Conservation (phyloP, 768 basidiomycete genomes). For the Podaxis sp. region DNA sequence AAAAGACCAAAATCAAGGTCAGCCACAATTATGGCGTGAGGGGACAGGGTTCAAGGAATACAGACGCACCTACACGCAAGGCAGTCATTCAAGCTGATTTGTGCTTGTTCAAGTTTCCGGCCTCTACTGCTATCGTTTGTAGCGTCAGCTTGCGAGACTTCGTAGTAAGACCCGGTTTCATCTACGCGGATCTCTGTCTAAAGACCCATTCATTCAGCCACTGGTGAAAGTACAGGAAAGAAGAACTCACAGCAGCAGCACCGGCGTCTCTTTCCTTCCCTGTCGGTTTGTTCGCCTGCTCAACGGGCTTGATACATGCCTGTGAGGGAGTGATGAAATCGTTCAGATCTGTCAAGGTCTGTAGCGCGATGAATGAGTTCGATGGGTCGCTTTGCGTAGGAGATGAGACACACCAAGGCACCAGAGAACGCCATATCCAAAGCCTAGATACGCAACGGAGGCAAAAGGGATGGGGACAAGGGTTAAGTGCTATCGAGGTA, state of each 20-base stretch:
- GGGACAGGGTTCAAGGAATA: background rate
- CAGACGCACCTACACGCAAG: constrained; percentile 88
- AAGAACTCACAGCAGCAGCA: constrained; percentile 35
- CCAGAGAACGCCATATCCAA: constrained; percentile 82
- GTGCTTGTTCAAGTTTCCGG: constrained; percentile 85
- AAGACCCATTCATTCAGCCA: background rate
- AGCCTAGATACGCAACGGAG: background rate
- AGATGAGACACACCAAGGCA: constrained; percentile 60
- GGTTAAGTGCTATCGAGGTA: background rate
- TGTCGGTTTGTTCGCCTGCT: constrained; percentile 37
- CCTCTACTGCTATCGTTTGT: constrained; percentile 16
- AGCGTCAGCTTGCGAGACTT: constrained; percentile 45
- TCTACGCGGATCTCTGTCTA: constrained; percentile 95
- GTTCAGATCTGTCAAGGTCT: constrained; percentile 93
- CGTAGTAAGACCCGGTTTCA: constrained; percentile 82
- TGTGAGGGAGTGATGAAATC: constrained; percentile 97
- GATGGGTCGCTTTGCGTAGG: constrained; percentile 6
- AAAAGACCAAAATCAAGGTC: background rate
- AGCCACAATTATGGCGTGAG: background rate
- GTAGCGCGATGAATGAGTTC: background rate
- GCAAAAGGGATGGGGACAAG: background rate
- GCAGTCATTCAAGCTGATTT: constrained; percentile 97
- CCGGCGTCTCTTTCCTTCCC: constrained; percentile 31
- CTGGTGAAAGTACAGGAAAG: background rate
- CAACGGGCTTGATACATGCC: constrained; percentile 95